Evolutionary conservation across 2,329 filamentous ascomycete genomes (phyloP).

Genomic region (Clonostachys sp.): DNA sequence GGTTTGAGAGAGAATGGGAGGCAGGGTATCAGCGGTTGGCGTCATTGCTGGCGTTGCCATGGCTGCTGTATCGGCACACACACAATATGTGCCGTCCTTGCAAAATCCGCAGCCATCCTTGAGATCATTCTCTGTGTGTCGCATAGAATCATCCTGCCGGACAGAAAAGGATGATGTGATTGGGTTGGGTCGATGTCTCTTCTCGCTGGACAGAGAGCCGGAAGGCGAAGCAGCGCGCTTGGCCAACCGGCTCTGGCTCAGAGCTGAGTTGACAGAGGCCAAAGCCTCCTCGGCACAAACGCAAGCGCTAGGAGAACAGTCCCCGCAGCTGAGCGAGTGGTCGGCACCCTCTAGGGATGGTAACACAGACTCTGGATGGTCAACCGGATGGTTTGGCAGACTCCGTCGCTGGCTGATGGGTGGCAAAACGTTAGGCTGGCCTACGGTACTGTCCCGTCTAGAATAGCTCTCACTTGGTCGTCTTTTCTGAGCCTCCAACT

Average conservation of each 20-base stretch:
- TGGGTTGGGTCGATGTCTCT: slow-evolving; percentile 46
- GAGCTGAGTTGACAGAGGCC: slow-evolving; percentile 23
- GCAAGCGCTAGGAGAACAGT: slow-evolving; percentile 50
- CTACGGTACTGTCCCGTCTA: slow-evolving; percentile 4
- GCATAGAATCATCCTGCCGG: not conserved
- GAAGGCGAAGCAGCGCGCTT: slow-evolving; percentile 48
- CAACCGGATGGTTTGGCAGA: slow-evolving; percentile 22
- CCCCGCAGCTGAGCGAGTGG: slow-evolving; percentile 42
- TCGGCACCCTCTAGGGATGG: slow-evolving; percentile 42
- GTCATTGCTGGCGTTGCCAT: slow-evolving; percentile 31
- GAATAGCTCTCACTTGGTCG: slow-evolving; percentile 18
- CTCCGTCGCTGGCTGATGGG: not conserved
- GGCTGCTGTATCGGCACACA: slow-evolving; percentile 63
- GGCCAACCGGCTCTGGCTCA: slow-evolving; percentile 11
- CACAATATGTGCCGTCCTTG: slow-evolving; percentile 75
- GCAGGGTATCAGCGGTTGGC: slow-evolving; percentile 29
- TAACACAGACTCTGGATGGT: slow-evolving; percentile 29
- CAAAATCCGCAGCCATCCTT: slow-evolving; percentile 79
- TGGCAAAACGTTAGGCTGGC: not conserved
- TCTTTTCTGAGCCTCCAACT: slow-evolving; percentile 27
- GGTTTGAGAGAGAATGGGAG: slow-evolving; percentile 39
- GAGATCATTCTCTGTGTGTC: not conserved
- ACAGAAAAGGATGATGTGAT: not conserved
- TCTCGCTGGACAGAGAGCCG: slow-evolving; percentile 38
- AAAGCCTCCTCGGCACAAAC: slow-evolving; percentile 56